Evolutionary conservation across 78 protist species (phyloP).

Genomic region (Neovahlkampfia damariscottae): DNA sequence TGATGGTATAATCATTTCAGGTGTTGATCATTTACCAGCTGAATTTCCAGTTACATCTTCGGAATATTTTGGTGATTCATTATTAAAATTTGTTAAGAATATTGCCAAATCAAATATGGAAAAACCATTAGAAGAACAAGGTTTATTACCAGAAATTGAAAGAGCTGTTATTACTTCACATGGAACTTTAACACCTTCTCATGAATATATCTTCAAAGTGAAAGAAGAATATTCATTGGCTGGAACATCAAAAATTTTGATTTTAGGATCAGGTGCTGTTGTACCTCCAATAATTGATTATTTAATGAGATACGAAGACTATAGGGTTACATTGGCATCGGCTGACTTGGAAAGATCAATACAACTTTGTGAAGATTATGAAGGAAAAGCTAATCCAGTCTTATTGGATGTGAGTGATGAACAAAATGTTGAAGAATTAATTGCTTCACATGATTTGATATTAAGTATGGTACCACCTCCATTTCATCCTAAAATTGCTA

Average conservation of each 20-base stretch:
- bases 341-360: conserved; percentile 2
- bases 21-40: conserved; percentile 82
- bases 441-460: not conserved
- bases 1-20: conserved; percentile 52
- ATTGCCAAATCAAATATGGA: conserved; percentile 18
- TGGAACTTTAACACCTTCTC: conserved; percentile 54
- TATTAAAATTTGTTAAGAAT: conserved; percentile 34
- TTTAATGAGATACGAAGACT: not conserved
- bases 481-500: conserved; percentile 19
- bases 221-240: not conserved
- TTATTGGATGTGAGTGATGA: conserved; percentile 3
- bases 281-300: conserved; percentile 37
- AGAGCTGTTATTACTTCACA: conserved; percentile 40
- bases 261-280: conserved; percentile 56
- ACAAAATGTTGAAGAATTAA: not conserved
- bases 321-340: conserved; percentile 16
- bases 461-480: conserved; percentile 13
- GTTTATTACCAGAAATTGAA: conserved; percentile 5
- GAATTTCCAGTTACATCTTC: conserved; percentile 79
- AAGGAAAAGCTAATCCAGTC: not conserved
- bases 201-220: conserved; percentile 48
- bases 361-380: not conserved
- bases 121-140: not conserved
- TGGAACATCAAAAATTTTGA: conserved; percentile 22
- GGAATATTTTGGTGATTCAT: conserved; percentile 60